Evolutionary conservation across 176 grass and related monocot species (phyloP).

Genomic region (Ensete glaucum): DNA sequence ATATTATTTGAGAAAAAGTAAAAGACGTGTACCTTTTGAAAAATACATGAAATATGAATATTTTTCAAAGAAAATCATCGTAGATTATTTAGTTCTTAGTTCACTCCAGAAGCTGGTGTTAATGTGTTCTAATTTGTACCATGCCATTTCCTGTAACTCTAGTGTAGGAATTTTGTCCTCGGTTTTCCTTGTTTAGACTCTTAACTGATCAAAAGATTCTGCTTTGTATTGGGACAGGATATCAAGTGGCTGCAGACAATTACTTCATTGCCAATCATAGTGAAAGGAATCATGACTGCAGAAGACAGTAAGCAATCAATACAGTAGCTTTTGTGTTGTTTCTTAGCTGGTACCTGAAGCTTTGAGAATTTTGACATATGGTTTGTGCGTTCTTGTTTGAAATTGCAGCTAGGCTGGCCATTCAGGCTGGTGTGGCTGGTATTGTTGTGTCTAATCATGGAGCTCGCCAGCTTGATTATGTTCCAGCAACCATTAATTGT

Average conservation of each 20-base stretch:
- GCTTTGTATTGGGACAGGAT: constrained; percentile 34
- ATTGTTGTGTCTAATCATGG: constrained; percentile 96
- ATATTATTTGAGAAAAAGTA: background rate
- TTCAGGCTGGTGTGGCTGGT: constrained; percentile 55
- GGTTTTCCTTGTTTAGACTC: background rate
- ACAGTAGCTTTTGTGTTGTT: constrained; percentile 4
- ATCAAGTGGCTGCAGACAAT: constrained; percentile 78
- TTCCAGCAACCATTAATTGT: constrained; percentile 87
- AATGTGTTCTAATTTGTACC: no score
- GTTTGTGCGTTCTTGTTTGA: background rate
- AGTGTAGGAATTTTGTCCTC: background rate
- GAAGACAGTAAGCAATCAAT: constrained; percentile 61
- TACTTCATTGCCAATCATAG: constrained; percentile 70
- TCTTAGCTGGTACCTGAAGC: background rate
- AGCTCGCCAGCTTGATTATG: constrained; percentile 82
- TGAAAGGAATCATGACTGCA: constrained; percentile 85
- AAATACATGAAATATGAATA: background rate
- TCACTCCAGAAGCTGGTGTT: no score
- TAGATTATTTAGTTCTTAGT: background rate
- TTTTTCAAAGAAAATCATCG: background rate
- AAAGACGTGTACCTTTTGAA: no score
- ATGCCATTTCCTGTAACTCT: background rate
- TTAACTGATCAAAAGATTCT: background rate
- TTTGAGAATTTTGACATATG: constrained; percentile 6
- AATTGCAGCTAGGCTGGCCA: constrained; percentile 58